Evolutionary conservation across 306 rosid species (phyloP), one percentile per base, ranked within the genome.

Genomic region (Lathyrus tuberosus): DNA sequence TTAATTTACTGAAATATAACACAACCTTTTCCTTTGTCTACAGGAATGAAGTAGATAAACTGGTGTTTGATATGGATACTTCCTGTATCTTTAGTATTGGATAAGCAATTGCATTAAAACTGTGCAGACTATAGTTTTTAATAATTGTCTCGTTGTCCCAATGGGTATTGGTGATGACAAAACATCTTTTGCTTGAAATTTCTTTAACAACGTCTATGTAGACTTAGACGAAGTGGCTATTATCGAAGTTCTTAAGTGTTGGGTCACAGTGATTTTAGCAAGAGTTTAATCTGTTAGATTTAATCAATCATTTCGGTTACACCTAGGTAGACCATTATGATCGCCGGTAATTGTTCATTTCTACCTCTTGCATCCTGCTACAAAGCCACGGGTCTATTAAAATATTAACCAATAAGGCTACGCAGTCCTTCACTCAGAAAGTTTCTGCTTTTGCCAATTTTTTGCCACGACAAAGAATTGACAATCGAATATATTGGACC

Each of bases 391-490:
- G 81, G 65, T 68, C 81, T 81, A 65, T 82, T 43, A 24, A 41
- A 64, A 20, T 64, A 42, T 40, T 73, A 58, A 81, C 80, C 73
- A 91, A 91, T 94, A 94, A 85, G 83, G 87, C 90, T 73, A 69
- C 78, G 84, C 86, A 76, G 88, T 85, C 73, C 78, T 61, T 82
- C 79, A 90, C 84, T 81, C 88, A 72, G 73, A 84, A 68, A 59
- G 61, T 33, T 71, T 88, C 75, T 85, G 86, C 85, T 77, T 75
- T 83, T 83, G 82, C 87, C 69, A 40, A 42, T 64, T 77, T 41
- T 82, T 68, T 74, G 67, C 72, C 62, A 70, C 83, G 82, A 68
- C 78, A 71, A 78, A 82, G 84, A 65, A 81, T 84, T 94, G 85
- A 87, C 79, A 85, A 83, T 88, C 77, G 87, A 66, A 70, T 82